These are phyloP conservation scores for Monilinia aucupariae DNA, from an alignment of 2,329 filamentous ascomycete species.

Conservation along the genomic window DNA sequence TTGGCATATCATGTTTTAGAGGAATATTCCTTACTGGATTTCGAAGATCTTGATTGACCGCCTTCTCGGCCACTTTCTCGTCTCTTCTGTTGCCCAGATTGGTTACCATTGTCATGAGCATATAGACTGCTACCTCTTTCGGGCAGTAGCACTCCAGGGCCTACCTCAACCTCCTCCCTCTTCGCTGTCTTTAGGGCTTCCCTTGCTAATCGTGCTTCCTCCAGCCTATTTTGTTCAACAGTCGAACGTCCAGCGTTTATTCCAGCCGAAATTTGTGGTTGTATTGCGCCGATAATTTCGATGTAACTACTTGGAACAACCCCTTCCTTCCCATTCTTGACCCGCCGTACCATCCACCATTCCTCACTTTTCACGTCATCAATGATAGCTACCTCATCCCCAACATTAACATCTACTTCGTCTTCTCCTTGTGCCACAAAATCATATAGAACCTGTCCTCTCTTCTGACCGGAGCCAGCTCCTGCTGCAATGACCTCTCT, in stretches of 20 bases:
- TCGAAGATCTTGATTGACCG: slow-evolving; percentile 50
- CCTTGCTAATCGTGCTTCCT: slow-evolving; percentile 79
- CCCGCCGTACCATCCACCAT: slow-evolving; percentile 91
- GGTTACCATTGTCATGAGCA: slow-evolving; percentile 60
- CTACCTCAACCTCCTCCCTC: slow-evolving; percentile 66
- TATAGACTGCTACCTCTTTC: slow-evolving; percentile 74
- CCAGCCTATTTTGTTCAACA: slow-evolving; percentile 70
- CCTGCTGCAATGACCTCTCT: slow-evolving; percentile 81
- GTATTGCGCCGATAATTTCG: slow-evolving; percentile 69
- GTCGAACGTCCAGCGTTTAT: slow-evolving; percentile 58
- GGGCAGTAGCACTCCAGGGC: slow-evolving; percentile 68
- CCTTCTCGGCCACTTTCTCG: slow-evolving; percentile 62
- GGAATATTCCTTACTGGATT: slow-evolving; percentile 59
- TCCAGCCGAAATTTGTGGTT: slow-evolving; percentile 47
- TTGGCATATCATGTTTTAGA: background rate
- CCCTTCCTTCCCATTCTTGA: slow-evolving; percentile 91
- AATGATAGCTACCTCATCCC: slow-evolving; percentile 84
- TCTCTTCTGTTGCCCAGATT: slow-evolving; percentile 65
- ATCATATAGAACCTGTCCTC: slow-evolving; percentile 83
- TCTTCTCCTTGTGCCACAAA: slow-evolving; percentile 96
- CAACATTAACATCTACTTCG: slow-evolving; percentile 84
- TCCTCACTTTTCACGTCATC: slow-evolving; percentile 92
- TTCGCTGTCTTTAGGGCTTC: slow-evolving; percentile 62
- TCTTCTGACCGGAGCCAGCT: slow-evolving; percentile 65
- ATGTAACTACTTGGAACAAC: slow-evolving; percentile 97